Percentiles rank a stretch among this genome's conserved stretches.
Evolutionary conservation across 352 stramenopile species (phyloP).

Genomic region (Phytophthora boehmeriae): DNA sequence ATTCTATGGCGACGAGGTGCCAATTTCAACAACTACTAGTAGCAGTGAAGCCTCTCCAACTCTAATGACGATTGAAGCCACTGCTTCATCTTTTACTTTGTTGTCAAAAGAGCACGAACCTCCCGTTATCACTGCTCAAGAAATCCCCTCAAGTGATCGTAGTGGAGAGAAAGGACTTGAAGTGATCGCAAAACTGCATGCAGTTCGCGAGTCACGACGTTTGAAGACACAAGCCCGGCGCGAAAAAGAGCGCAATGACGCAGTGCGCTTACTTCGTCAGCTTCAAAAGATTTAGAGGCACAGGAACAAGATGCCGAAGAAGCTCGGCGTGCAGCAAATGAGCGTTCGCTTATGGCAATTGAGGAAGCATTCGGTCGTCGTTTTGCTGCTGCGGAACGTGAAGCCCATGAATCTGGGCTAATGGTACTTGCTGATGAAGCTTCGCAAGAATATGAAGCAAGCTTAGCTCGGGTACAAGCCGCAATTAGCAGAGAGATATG

Average conservation of each 20-base stretch:
- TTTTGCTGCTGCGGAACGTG: conserved; percentile 16
- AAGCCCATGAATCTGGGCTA: conserved; percentile 6
- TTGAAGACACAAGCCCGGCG: conserved; percentile 16
- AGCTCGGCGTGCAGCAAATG: conserved; percentile 16
- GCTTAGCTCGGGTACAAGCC: conserved; percentile 4
- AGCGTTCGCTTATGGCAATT: conserved; percentile 17
- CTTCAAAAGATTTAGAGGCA: conserved; percentile 28
- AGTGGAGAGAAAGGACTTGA: conserved; percentile 7
- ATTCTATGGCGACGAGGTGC: not conserved
- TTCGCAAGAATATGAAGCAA: conserved; percentile 8
- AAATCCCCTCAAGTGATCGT: not conserved
- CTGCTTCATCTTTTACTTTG: not conserved
- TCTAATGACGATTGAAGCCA: not conserved
- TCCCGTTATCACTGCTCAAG: not conserved
- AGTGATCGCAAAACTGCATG: conserved; percentile 23
- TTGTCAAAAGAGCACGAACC: not conserved
- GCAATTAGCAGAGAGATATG: conserved; percentile 5
- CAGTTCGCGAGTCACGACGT: conserved; percentile 19
- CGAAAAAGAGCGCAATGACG: conserved; percentile 18
- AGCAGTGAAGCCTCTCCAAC: not conserved
- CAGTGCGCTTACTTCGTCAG: conserved; percentile 13
- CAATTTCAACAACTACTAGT: not conserved
- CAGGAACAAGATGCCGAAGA: conserved; percentile 17
- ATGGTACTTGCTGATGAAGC: conserved; percentile 27
- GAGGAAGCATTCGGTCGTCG: conserved; percentile 17